Evolutionary conservation across 768 basidiomycete species (phyloP).

Genomic region (Mycena metata): DNA sequence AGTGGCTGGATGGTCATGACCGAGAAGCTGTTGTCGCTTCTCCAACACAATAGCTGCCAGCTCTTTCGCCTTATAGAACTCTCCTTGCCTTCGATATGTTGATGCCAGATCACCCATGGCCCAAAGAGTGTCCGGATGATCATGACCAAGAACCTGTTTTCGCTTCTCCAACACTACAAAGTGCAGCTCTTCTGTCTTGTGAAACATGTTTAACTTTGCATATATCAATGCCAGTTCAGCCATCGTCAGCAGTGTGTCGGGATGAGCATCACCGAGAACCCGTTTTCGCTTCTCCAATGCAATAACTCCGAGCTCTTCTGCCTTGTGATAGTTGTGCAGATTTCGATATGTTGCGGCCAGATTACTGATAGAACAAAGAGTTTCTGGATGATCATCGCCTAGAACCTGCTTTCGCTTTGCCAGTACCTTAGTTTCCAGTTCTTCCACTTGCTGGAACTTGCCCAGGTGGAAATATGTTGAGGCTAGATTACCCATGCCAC

Average conservation of each 20-base stretch:
- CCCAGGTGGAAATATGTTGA: not conserved
- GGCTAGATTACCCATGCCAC: no score
- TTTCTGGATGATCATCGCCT: not conserved
- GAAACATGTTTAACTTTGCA: not conserved
- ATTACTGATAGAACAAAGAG: not conserved
- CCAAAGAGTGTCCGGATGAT: not conserved
- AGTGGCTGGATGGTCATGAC: no score
- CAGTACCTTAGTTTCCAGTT: not conserved
- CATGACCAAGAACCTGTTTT: not conserved
- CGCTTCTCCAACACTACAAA: not conserved
- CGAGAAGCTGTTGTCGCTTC: no score
- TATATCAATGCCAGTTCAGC: no score
- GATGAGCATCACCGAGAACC: slow-evolving; percentile 11
- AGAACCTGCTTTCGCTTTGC: slow-evolving; percentile 7
- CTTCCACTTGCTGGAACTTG: not conserved
- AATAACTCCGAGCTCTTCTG: not conserved
- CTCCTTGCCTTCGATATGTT: no score
- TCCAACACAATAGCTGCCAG: no score
- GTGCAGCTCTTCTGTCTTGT: not conserved
- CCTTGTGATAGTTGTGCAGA: no score
- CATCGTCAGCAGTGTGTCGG: slow-evolving; percentile 22
- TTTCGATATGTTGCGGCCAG: not conserved
- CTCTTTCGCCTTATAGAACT: no score
- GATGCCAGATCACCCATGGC: no score
- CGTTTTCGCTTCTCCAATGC: not conserved